Evolutionary conservation across 495 filamentous ascomycete species (phyloP).

Genomic region (Aspergillus funiculosus): DNA sequence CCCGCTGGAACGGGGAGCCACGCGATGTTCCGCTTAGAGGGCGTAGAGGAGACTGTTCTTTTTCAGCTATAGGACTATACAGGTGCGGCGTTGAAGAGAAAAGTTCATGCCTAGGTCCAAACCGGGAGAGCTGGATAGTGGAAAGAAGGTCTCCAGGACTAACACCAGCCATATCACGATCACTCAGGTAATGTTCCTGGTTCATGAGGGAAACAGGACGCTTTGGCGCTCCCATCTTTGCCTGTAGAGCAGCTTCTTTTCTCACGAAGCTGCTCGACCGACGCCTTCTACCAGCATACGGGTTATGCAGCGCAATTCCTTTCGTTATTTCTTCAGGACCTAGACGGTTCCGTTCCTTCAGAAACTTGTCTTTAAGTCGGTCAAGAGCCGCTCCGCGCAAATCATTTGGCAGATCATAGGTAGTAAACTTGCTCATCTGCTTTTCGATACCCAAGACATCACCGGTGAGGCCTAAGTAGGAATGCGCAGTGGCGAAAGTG

Average conservation of each 20-base stretch:
- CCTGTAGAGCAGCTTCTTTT: conserved; percentile 75
- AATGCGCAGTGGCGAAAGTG: conserved; percentile 87
- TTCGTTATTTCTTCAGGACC: conserved; percentile 81
- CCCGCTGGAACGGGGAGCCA: conserved; percentile 55
- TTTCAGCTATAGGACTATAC: conserved; percentile 55
- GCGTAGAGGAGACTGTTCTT: conserved; percentile 52
- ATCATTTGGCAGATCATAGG: conserved; percentile 85
- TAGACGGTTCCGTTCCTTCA: conserved; percentile 74
- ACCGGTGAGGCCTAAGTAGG: conserved; percentile 83
- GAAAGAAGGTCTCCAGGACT: conserved; percentile 76
- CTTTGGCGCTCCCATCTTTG: conserved; percentile 39
- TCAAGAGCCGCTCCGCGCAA: conserved; percentile 79
- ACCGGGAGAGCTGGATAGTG: conserved; percentile 68
- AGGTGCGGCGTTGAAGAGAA: conserved; percentile 24
- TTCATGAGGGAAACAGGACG: conserved; percentile 20
- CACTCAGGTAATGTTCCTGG: conserved; percentile 16
- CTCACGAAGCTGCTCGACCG: conserved; percentile 69
- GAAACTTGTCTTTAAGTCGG: conserved; percentile 89
- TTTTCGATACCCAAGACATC: conserved; percentile 89
- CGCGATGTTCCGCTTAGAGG: conserved; percentile 30
- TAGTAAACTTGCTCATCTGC: conserved; percentile 86
- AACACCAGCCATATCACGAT: conserved; percentile 35
- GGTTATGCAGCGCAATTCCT: conserved; percentile 93
- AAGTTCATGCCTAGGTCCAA: conserved; percentile 38
- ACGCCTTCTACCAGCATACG: conserved; percentile 56